phyloP scores from a whole-genome alignment of 1,284 basidiomycete genomes.

The Fomitiporia mediterranea region DNA sequence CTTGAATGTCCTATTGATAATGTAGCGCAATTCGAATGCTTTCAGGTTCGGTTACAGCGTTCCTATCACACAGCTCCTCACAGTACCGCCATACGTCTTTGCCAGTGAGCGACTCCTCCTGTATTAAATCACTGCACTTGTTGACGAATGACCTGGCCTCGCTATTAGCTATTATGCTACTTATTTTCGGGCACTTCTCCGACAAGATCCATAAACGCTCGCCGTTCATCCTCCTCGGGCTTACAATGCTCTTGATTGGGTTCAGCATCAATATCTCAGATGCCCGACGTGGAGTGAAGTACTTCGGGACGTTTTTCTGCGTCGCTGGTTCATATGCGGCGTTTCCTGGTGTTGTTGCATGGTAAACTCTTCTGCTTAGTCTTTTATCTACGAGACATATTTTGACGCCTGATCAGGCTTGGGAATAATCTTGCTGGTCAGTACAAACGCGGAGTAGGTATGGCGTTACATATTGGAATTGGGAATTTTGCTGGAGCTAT shows the following conservation, averaged over 20 bases:
- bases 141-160: neutral
- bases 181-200: constrained; percentile 51
- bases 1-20: neutral
- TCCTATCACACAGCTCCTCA: constrained; percentile 59
- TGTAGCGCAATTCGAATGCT: constrained; percentile 1
- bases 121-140: neutral
- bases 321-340: constrained; percentile 57
- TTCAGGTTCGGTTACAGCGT: constrained; percentile 51
- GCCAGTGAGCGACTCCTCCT: constrained; percentile 41
- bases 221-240: constrained; percentile 55
- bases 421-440: constrained; percentile 60
- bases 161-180: constrained; percentile 46
- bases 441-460: constrained; percentile 60
- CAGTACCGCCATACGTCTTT: constrained; percentile 63
- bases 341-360: constrained; percentile 61
- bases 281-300: constrained; percentile 49
- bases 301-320: constrained; percentile 63
- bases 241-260: constrained; percentile 52
- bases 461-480: constrained; percentile 59
- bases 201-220: constrained; percentile 55
- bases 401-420: constrained; percentile 37
- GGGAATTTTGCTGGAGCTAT: neutral
- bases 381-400: too few species aligned
- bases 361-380: constrained; percentile 41
- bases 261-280: constrained; percentile 62